Base-by-base conservation (phyloP, 345 rosid genomes). In the Viola odorata region DNA sequence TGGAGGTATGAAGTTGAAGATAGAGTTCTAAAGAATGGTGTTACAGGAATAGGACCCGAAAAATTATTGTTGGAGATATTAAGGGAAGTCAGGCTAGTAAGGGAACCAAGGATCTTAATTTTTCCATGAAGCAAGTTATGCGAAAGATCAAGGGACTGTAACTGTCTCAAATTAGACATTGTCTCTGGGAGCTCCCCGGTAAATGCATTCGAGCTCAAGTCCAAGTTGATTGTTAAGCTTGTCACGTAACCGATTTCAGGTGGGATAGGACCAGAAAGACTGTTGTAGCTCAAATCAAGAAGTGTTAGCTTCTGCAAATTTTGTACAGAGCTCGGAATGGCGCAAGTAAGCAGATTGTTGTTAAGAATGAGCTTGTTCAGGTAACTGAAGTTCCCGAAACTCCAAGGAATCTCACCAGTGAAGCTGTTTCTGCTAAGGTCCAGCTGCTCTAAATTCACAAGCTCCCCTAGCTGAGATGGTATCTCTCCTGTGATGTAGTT, bases 371-470 rank as follows among this genome's bases (percentile, higher is more conserved):
- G 83, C 95, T 94, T 94, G 86, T 80, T 84, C 60, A 94, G 73
- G 87, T 94, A 89, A 70, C 88, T 87, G 61, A 94, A 72, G 77
- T 89, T 89, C 11, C 99, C 95, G 7, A 94, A 87, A 79, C 97
- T 87, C 56, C 57, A 41, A 0, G 97, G 96, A 61, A 87, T 84
- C 69, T 73, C 80, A 6, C 95, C 89, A 0, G 77, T 81, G 69
- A 94, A 83, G 78, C 89, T 84, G 79, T 94, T 94, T 66, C 90
- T 78, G 73, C 99, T 89, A 23, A 94, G 78, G 75, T 92, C 97
- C 76, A 94, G 95, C 80, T 84, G 97, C 90, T 94, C 99, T 41
- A 94, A 75, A 66, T 94, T 94, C 70, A 94, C 96, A 36, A 89
- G 90, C 79, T 86, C 85, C 64, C 97, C 97, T 10, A 94, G 66